A percentile compares a stretch with the other conserved stretches of the same genome.
phyloP scores from a whole-genome alignment of 495 filamentous ascomycete species.

The Penicillium pancosmium region DNA sequence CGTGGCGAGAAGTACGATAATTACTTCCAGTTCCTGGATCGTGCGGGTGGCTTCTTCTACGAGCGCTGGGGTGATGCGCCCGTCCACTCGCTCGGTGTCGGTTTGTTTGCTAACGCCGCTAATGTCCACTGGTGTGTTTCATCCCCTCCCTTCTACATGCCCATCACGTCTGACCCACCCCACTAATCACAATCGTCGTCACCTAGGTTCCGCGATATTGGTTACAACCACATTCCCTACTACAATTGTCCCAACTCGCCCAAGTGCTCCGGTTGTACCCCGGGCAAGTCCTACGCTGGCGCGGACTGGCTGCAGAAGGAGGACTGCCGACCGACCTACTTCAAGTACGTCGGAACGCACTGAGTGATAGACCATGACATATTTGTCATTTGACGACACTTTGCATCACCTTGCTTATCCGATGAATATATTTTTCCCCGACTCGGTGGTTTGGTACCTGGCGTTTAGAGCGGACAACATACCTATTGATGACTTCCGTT shows the following conservation, averaged over 20 bases:
- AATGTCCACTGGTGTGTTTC: slow-evolving; percentile 89
- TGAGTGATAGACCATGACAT: slow-evolving; percentile 38
- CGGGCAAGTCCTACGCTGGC: slow-evolving; percentile 86
- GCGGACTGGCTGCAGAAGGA: slow-evolving; percentile 82
- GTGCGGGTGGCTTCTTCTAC: slow-evolving; percentile 96
- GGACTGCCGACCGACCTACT: slow-evolving; percentile 96
- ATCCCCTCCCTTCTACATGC: neutral
- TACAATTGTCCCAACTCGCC: slow-evolving; percentile 97
- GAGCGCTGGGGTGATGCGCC: slow-evolving; percentile 99
- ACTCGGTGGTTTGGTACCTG: slow-evolving; percentile 28
- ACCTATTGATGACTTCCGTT: slow-evolving; percentile 31
- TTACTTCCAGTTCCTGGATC: slow-evolving; percentile 95
- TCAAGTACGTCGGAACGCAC: slow-evolving; percentile 87
- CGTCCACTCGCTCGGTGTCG: slow-evolving; percentile 94
- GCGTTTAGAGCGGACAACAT: slow-evolving; percentile 37
- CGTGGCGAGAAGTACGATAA: slow-evolving; percentile 86
- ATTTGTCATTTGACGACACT: slow-evolving; percentile 26
- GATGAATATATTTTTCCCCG: slow-evolving; percentile 29
- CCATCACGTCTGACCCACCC: neutral
- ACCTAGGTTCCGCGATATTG: slow-evolving; percentile 95
- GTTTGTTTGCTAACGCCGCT: slow-evolving; percentile 84
- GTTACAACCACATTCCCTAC: slow-evolving; percentile 97
- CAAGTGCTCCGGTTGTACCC: slow-evolving; percentile 87
- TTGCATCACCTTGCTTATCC: slow-evolving; percentile 34
- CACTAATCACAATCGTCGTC: slow-evolving; percentile 15